Percentiles rank a stretch among this genome's conserved stretches.
phyloP scores from a whole-genome alignment of 2,329 filamentous ascomycete species.

The Plenodomus lindquistii region DNA sequence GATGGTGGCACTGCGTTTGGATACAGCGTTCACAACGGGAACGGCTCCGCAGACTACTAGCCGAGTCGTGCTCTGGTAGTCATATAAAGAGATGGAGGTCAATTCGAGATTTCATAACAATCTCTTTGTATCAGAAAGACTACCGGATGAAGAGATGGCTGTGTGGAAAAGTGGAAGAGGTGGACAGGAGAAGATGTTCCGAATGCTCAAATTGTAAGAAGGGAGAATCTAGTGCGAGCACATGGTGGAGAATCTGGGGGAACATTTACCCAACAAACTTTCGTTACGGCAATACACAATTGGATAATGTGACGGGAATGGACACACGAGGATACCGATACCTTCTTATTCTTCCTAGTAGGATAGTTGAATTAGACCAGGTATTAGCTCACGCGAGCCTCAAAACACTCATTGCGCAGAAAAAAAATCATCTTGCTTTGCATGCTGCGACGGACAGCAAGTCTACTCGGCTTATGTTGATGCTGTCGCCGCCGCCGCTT shows the following conservation, averaged over 20 bases:
- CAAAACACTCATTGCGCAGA: constrained; percentile 11
- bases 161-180: constrained; percentile 2
- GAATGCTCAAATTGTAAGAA: constrained; percentile 25
- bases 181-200: constrained; percentile 2
- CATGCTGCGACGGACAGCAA: background rate
- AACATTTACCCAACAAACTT: constrained; percentile 1
- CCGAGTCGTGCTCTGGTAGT: constrained; percentile 24
- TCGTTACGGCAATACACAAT: background rate
- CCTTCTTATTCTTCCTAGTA: constrained; percentile 13
- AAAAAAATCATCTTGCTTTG: background rate
- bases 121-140: constrained; percentile 18
- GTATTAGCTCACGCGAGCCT: constrained; percentile 19
- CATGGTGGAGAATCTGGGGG: constrained; percentile 4
- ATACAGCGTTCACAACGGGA: constrained; percentile 48
- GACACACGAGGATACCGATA: constrained; percentile 11
- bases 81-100: constrained; percentile 7
- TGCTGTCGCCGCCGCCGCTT: constrained; percentile 11
- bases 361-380: constrained; percentile 30
- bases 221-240: constrained; percentile 4
- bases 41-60: constrained; percentile 46
- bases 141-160: constrained; percentile 28
- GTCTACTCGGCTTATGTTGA: background rate
- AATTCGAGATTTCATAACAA: constrained; percentile 1
- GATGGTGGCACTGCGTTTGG: constrained; percentile 48
- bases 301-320: constrained; percentile 8